Conservation (phyloP, 2,329 filamentous ascomycete genomes). For the Mollisia scopiformis region DNA sequence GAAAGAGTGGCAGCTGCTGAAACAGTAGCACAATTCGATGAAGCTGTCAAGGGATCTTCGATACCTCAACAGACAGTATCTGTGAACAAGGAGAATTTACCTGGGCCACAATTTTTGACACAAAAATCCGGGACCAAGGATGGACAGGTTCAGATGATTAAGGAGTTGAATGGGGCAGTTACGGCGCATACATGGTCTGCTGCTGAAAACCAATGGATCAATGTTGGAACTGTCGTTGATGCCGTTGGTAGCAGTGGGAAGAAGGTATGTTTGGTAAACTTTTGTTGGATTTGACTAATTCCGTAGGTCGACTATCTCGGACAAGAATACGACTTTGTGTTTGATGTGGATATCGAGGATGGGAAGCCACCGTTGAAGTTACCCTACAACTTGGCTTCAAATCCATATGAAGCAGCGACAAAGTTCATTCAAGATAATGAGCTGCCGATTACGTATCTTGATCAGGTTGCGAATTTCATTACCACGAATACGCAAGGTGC, state of each 20-base stretch:
- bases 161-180: slow-evolving; percentile 77
- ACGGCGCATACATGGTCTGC: slow-evolving; percentile 81
- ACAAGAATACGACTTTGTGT: slow-evolving; percentile 93
- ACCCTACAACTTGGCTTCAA: slow-evolving; percentile 91
- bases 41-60: slow-evolving; percentile 78
- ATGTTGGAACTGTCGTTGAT: slow-evolving; percentile 93
- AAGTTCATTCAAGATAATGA: slow-evolving; percentile 92
- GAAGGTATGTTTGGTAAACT: no score
- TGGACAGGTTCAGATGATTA: slow-evolving; percentile 92
- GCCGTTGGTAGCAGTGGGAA: slow-evolving; percentile 80
- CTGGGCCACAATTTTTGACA: slow-evolving; percentile 83
- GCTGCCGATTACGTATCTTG: slow-evolving; percentile 82
- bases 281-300: no score
- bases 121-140: slow-evolving; percentile 90
- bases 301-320: slow-evolving; percentile 75
- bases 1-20: slow-evolving; percentile 72
- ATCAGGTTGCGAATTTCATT: slow-evolving; percentile 93
- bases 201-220: slow-evolving; percentile 75
- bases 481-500: slow-evolving; percentile 86
- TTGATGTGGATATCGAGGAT: slow-evolving; percentile 95
- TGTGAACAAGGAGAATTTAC: slow-evolving; percentile 90
- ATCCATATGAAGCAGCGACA: slow-evolving; percentile 87
- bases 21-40: slow-evolving; percentile 74
- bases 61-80: slow-evolving; percentile 87
- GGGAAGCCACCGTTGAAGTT: slow-evolving; percentile 90